Base-by-base conservation (phyloP, 441 rosid species). In the Populus tomentosa region DNA sequence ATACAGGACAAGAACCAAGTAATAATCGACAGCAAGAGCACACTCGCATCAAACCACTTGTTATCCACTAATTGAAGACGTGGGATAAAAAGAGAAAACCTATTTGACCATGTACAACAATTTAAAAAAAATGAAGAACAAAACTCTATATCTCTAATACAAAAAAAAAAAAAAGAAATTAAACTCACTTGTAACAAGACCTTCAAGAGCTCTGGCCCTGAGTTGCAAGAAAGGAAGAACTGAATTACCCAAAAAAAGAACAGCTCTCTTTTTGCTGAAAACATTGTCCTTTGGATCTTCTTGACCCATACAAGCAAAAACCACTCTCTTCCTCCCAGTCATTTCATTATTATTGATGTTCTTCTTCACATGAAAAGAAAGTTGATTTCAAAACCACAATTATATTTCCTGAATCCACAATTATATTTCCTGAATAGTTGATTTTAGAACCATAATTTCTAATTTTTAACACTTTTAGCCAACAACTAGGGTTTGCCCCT, bases 241-340 rank as follows among this genome's bases (percentile, higher is more conserved):
- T 1, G 98, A 90, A 81, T 90, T 75, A 78, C 98, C 97, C 79
- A 92, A 85, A 24, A 93, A 84, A 33, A 93, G 84, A 85, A 90
- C 81, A 40, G 88, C 84, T 72, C 97, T 88, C 80, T 93, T 88
- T 67, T 82, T 84, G 66, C 63, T 75, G 71, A 81, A 85, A 79
- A 82, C 76, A 75, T 46, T 35, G 63, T 79, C 90, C 56, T 68
- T 80, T 14, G 75, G 64, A 59, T 84, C 88, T 66, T 75, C 88
- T 18, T 71, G 88, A 78, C 83, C 84, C 35, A 81, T 74, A 72
- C 86, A 86, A 86, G 93, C 89, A 62, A 61, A 71, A 13, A 69
- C 70, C 30, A 63, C 67, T 28, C 75, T 85, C 84, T 75, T 87
- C 68, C 69, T 84, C 80, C 73, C 84, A 65, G 82, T 64, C 67